Percentiles rank a stretch among this genome's conserved stretches.
These are phyloP conservation scores for Pelomyxa schiedti DNA, from an alignment of 78 protist genomes.

Conservation along the genomic window DNA sequence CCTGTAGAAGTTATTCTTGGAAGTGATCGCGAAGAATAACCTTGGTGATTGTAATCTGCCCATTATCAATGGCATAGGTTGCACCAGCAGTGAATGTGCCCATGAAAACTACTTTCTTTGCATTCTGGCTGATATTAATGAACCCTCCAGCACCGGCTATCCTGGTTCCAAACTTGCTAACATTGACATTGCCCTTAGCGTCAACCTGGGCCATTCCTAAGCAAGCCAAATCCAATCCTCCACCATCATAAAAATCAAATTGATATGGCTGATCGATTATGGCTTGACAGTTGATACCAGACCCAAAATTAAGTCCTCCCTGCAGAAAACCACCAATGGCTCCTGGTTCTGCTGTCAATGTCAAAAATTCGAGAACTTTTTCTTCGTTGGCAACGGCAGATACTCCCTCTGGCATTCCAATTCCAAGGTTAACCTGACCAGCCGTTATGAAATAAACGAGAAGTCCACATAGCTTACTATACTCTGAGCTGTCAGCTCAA, in stretches of 20 bases:
- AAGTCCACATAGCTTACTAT: no score
- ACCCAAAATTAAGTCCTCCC: constrained; percentile 2
- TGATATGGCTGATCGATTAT: neutral
- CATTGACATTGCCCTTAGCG: constrained; percentile 9
- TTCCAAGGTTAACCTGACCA: constrained; percentile 24
- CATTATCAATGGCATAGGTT: no score
- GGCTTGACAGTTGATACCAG: neutral
- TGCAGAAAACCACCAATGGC: neutral
- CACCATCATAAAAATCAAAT: constrained; percentile 21
- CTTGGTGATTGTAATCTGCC: no score
- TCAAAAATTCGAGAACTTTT: neutral
- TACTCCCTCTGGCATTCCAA: constrained; percentile 18
- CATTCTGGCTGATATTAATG: constrained; percentile 22
- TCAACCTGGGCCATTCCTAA: constrained; percentile 11
- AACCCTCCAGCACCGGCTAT: constrained; percentile 22
- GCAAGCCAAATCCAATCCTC: neutral
- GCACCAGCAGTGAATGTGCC: constrained; percentile 23
- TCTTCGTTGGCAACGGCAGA: constrained; percentile 1
- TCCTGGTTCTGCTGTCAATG: constrained; percentile 12
- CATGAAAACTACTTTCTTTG: neutral
- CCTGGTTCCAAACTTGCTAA: constrained; percentile 1
- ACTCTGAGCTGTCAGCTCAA: neutral
- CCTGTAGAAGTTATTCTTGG: no score
- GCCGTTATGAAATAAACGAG: no score
- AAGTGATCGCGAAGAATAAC: no score